A percentile compares a stretch with the other conserved stretches of the same genome.
phyloP scores from a whole-genome alignment of 345 rosid genomes.

The Boechera retrofracta region DNA sequence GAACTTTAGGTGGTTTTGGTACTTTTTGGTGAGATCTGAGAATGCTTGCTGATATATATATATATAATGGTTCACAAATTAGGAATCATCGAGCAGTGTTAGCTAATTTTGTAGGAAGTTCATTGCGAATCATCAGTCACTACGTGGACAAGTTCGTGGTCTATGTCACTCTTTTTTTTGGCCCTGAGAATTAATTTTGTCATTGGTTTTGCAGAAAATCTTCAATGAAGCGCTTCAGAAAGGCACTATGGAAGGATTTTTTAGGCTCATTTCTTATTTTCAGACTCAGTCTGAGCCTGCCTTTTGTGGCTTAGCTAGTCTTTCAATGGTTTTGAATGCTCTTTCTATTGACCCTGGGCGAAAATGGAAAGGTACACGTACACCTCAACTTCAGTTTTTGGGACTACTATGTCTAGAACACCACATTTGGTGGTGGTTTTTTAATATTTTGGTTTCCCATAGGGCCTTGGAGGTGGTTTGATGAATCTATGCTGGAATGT shows the following conservation, averaged over 20 bases:
- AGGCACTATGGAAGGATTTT: conserved; percentile 95
- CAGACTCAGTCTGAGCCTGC: conserved; percentile 98
- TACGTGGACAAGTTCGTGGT: neutral
- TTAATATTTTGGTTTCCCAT: conserved; percentile 26
- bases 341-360: conserved; percentile 87
- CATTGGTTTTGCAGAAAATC: conserved; percentile 59
- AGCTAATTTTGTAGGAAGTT: neutral
- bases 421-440: conserved; percentile 12
- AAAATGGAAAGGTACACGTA: conserved; percentile 72
- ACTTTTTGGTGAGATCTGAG: conserved; percentile 22
- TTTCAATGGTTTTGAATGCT: conserved; percentile 88
- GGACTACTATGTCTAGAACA: neutral
- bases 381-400: neutral
- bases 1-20: neutral
- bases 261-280: conserved; percentile 73
- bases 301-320: conserved; percentile 85
- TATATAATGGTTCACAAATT: neutral
- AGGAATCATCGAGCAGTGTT: neutral
- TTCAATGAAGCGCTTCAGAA: conserved; percentile 82
- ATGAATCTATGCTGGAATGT: conserved; percentile 93
- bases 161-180: no score
- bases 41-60: neutral
- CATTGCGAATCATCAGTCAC: no score
- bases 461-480: conserved; percentile 99
- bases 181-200: neutral